Evolutionary conservation across 345 rosid genomes (phyloP), one percentile per base, ranked within the genome.

Genomic region (Eucalyptus dawsonii): DNA sequence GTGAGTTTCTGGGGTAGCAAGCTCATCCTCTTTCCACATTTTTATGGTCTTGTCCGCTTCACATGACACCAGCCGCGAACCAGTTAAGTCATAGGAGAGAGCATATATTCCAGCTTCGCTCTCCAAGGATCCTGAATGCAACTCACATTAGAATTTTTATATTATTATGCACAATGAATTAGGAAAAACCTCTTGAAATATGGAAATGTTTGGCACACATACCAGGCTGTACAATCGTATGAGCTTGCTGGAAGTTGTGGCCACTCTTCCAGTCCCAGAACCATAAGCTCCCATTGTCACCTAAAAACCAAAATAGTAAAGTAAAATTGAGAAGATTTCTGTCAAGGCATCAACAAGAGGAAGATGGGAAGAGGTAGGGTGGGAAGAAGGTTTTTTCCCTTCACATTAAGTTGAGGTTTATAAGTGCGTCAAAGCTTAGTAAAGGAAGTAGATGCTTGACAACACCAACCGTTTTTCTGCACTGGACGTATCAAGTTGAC

Each of bases 261-360:
- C 99, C 99, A 53, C 99, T 97, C 93, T 92, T 97, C 99, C 99
- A 98, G 90, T 98, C 99, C 99, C 99, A 98, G 93, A 96, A 98
- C 99, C 99, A 97, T 90, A 98, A 25, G 89, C 99, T 98, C 86
- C 99, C 99, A 69, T 98, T 98, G 92, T 98, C 99, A 90, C 99
- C 99, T 90, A 56, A 83, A 89, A 58, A 31, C 88, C 42, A 42
- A 27, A 86, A 21, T 11, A 87, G 25, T 34, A 8, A 22, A 12
- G 47, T 85, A 91, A 10, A 72, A 10, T 37, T 37, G n/a, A n/a
- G n/a, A n/a, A n/a, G n/a, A n/a, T n/a, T n/a, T n/a, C n/a, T n/a
- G n/a, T n/a, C n/a, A n/a, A n/a, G n/a, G 65, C 89, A 80, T 53
- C 87, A 21, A 72, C 8, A 3, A 37, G 83, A 19, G 45, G 47